A percentile compares a stretch with the other conserved stretches of the same genome.
phyloP scores from a whole-genome alignment of 192 early-diverging fungal species.

The Backusella sp. region DNA sequence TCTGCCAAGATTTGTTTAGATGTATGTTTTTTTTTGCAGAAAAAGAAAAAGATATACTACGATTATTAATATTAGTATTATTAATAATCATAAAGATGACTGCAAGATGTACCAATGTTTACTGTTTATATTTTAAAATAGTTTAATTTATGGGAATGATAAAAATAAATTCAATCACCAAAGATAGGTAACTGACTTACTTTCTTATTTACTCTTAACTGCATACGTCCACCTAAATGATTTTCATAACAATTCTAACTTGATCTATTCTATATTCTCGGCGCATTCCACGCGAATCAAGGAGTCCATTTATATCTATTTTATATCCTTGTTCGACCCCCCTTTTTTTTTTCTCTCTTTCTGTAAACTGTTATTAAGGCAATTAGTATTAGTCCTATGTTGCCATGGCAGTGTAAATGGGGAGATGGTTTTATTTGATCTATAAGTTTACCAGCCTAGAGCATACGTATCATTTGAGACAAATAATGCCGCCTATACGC shows the following conservation, averaged over 20 bases:
- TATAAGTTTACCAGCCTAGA: background rate
- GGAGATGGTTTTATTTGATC: background rate
- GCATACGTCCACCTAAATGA: constrained; percentile 14
- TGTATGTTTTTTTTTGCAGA: background rate
- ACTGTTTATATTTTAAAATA: background rate
- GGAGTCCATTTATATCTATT: background rate
- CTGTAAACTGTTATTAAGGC: background rate
- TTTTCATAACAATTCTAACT: background rate
- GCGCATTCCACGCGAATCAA: background rate
- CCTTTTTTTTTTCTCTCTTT: background rate
- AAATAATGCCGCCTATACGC: background rate
- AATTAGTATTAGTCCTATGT: background rate
- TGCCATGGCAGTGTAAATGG: background rate
- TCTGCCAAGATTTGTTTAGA: background rate
- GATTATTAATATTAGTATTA: too few species aligned
- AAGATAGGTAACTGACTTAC: background rate
- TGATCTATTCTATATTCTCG: background rate
- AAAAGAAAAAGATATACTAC: background rate
- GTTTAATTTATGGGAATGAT: background rate
- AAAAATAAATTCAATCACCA: background rate
- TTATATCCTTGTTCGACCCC: background rate
- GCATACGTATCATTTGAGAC: background rate
- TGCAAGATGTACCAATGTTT: background rate
- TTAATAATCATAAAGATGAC: background rate
- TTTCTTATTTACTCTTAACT: constrained; percentile 3